A percentile compares a stretch with the other conserved stretches of the same genome.
Conservation (phyloP, 495 filamentous ascomycete species). For the Friedmanniomyces endolithicus region DNA sequence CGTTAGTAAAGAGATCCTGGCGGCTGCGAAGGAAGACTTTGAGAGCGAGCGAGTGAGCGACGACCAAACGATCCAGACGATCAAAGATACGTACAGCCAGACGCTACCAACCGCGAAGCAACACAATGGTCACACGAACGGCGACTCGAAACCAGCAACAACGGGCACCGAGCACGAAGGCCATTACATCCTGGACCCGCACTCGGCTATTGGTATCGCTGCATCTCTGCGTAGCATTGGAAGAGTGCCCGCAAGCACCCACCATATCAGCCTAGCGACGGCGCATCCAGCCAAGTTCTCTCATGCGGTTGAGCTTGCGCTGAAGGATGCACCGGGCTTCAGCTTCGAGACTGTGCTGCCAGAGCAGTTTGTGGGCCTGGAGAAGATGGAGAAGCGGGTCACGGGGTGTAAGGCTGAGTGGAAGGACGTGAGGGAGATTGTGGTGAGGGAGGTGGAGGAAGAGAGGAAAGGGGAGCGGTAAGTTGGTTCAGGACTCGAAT, state of each 20-base stretch:
- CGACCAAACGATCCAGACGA: constrained; percentile 60
- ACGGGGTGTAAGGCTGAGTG: constrained; percentile 29
- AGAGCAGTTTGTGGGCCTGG: constrained; percentile 61
- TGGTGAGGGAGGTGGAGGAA: constrained; percentile 37
- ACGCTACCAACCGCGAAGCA: constrained; percentile 12
- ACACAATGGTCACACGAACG: constrained; percentile 13
- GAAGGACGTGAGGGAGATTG: constrained; percentile 43
- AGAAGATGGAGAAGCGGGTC: constrained; percentile 42
- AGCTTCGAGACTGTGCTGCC: constrained; percentile 66
- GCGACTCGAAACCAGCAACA: constrained; percentile 25
- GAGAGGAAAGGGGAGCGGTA: constrained; percentile 13
- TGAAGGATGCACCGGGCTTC: constrained; percentile 54
- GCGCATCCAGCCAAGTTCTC: constrained; percentile 92
- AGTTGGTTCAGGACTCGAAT: background rate
- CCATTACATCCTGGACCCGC: constrained; percentile 79
- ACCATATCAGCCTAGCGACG: constrained; percentile 73
- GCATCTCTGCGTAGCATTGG: constrained; percentile 53
- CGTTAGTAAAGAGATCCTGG: constrained; percentile 55
- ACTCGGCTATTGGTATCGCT: constrained; percentile 73
- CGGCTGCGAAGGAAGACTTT: constrained; percentile 53
- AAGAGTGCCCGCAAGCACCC: constrained; percentile 31
- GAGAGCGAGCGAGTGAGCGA: constrained; percentile 75
- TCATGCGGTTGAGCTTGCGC: constrained; percentile 59
- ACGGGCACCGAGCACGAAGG: constrained; percentile 29
- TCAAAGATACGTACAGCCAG: constrained; percentile 48